A percentile compares a stretch with the other conserved stretches of the same genome.
These are phyloP conservation scores for Debaryomyces hansenii DNA, from an alignment of 805 yeast genomes.

Conservation along the genomic window DNA sequence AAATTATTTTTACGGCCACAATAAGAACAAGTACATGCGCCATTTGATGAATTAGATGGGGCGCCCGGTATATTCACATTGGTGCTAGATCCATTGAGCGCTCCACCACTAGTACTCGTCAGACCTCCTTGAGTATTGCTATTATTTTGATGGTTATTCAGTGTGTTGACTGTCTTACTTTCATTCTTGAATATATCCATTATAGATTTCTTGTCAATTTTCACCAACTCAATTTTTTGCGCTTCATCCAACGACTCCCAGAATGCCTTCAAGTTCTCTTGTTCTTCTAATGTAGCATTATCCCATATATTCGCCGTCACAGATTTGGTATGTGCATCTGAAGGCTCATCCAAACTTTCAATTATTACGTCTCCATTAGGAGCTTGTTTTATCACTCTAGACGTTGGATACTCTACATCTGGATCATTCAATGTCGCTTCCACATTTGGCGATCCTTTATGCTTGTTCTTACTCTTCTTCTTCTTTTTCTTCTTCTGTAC, in stretches of 20 bases:
- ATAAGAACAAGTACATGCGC: slow-evolving; percentile 64
- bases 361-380: slow-evolving; percentile 79
- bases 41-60: slow-evolving; percentile 5
- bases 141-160: slow-evolving; percentile 38
- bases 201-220: slow-evolving; percentile 68
- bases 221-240: slow-evolving; percentile 60
- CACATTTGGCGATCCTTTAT: slow-evolving; percentile 8
- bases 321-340: slow-evolving; percentile 8
- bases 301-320: slow-evolving; percentile 42
- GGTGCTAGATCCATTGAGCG: slow-evolving; percentile 6
- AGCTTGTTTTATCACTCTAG: slow-evolving; percentile 68
- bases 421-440: slow-evolving; percentile 52
- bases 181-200: slow-evolving; percentile 58
- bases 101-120: background rate
- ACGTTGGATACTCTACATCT: slow-evolving; percentile 65
- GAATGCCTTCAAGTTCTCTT: slow-evolving; percentile 49
- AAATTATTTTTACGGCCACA: slow-evolving; percentile 76
- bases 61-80: background rate
- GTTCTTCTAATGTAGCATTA: slow-evolving; percentile 49
- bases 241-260: slow-evolving; percentile 69
- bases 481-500: slow-evolving; percentile 22
- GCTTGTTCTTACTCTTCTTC: slow-evolving; percentile 33
- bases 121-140: slow-evolving; percentile 26
- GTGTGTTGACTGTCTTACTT: slow-evolving; percentile 13
- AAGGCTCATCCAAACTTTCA: slow-evolving; percentile 46